These are phyloP conservation scores for Chlorella variabilis DNA, from an alignment of 163 green algal genomes.

Conservation along the genomic window DNA sequence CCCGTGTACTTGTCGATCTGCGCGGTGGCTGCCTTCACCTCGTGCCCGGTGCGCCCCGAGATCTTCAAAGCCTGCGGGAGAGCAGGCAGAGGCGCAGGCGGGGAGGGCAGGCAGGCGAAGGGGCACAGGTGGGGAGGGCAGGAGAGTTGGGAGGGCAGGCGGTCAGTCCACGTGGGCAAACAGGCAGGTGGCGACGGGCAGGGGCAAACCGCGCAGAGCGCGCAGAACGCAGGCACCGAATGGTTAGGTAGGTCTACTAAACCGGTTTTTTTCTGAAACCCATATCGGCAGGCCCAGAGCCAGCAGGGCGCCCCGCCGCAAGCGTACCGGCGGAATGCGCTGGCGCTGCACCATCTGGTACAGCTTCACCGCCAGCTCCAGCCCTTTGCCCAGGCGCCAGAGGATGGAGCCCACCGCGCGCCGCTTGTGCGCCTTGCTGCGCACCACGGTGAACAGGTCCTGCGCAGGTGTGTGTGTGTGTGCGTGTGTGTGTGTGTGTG, in stretches of 20 bases:
- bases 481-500: too few relatives aligned
- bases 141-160: neutral
- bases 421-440: conserved; percentile 45
- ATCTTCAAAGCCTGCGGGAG: neutral
- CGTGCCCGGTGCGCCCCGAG: neutral
- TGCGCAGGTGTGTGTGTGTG: neutral
- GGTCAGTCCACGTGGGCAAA: too few relatives aligned
- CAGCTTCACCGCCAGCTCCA: conserved; percentile 48
- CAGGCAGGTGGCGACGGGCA: too few relatives aligned
- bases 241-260: too few relatives aligned
- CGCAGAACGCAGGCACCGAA: too few relatives aligned
- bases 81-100: neutral
- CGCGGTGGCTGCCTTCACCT: neutral
- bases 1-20: neutral
- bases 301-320: too few relatives aligned
- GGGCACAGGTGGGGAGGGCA: neutral
- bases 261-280: too few relatives aligned
- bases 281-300: too few relatives aligned
- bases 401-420: conserved; percentile 27
- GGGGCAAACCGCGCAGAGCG: too few relatives aligned
- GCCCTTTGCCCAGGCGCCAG: conserved; percentile 32
- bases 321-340: too few relatives aligned
- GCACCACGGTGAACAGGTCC: conserved; percentile 23
- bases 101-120: neutral
- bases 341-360: conserved; percentile 45